Base-by-base conservation (phyloP, 208 protist species). In the Trypanosoma melophagium region DNA sequence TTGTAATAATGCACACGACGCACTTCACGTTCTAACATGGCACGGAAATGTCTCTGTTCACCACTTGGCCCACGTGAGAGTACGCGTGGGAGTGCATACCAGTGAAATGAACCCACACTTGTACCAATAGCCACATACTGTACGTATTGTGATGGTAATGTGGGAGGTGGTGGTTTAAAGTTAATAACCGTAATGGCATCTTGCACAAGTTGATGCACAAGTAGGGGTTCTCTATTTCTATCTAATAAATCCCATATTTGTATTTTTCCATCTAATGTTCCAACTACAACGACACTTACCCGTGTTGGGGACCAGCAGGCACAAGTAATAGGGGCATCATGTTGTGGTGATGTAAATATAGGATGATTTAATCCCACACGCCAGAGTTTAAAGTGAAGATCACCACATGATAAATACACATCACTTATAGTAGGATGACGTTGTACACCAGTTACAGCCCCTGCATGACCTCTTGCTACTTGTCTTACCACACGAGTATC, bases 241-340 rank as follows among this genome's bases (percentile, higher is more conserved):
- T 97, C 93, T 12, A 97, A 83, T 57, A 97, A 66, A 70, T 97
- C 93, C 89, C 90, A 97, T 19, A 96, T 87, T 54, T 87, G 79
- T 31, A 97, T 68, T 72, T 89, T 89, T 58, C 93, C 93, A 67
- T 96, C 82, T 17, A 66, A 56, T 19, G 82, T 93, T 40, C 91
- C 93, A 14, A 95, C 78, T 24, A 96, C 67, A 25, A 96, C 65
- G 0, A 97, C 71, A 21, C 80, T 84, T 1, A 89, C 77, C 9
- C 93, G 84, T 14, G 79, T 87, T 1, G 93, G 89, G 8, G 89
- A 90, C 92, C 93, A 97, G 22, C 80, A 76, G 13, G 90, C 93
- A 59, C 88, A 93, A 8, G 85, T 94, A 5, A 96, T 79, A 4
- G 53, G 53, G 10, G 57, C 68, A 14, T 77, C 78, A 24, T 89